Percentiles rank a stretch among this genome's conserved stretches.
Evolutionary conservation across 257 asterid species (phyloP).

Genomic region (Buddleja alternifolia): DNA sequence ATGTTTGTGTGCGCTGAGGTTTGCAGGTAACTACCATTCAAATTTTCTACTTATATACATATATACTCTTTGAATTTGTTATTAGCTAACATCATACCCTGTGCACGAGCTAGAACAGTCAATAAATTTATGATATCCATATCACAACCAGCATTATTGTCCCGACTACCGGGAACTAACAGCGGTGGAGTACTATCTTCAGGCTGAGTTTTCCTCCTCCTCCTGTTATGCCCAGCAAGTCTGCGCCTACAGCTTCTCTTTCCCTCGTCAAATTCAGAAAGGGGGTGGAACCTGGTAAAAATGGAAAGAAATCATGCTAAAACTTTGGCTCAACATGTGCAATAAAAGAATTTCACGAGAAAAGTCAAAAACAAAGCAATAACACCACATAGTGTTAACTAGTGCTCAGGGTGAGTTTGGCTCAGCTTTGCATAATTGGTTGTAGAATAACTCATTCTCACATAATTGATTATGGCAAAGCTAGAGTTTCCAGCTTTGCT

Average conservation of each 20-base stretch:
- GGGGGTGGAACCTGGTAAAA: conserved; percentile 79
- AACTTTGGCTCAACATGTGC: conserved; percentile 1
- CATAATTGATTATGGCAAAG: too few species aligned
- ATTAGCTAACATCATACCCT: conserved; percentile 28
- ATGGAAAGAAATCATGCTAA: neutral
- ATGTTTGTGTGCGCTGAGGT: conserved; percentile 6
- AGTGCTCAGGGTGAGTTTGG: too few species aligned
- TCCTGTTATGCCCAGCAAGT: conserved; percentile 88
- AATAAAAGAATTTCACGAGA: conserved; percentile 10
- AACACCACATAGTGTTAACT: neutral
- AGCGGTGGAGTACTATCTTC: conserved; percentile 53
- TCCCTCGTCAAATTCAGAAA: conserved; percentile 89
- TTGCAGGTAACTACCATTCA: neutral
- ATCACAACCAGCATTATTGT: conserved; percentile 42
- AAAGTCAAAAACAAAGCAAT: neutral
- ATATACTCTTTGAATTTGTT: neutral
- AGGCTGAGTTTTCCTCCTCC: conserved; percentile 91
- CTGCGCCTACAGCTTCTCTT: conserved; percentile 95
- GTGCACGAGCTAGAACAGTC: conserved; percentile 56
- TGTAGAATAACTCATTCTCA: too few species aligned
- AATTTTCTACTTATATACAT: neutral
- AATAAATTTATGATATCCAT: conserved; percentile 63
- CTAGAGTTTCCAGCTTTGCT: too few species aligned
- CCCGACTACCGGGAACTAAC: conserved; percentile 41
- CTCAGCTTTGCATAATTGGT: too few species aligned